Conservation (phyloP, 2,329 filamentous ascomycete genomes). For the Akanthomyces dipterigenus region DNA sequence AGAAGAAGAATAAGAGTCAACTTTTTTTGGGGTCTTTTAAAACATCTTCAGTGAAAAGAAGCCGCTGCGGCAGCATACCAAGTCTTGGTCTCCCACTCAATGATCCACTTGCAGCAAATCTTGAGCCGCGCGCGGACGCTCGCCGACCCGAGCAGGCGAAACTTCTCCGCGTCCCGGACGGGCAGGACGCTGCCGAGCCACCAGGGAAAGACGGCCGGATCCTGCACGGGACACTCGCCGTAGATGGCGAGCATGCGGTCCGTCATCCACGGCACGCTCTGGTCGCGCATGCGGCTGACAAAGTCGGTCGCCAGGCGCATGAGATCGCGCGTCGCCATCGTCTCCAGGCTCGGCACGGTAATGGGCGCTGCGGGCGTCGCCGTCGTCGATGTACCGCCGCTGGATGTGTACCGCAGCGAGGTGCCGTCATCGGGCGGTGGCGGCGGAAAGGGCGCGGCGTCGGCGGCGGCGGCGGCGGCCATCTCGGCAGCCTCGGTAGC, state of each 20-base stretch:
- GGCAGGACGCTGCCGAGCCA: conserved; percentile 84
- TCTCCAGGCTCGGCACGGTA: conserved; percentile 17
- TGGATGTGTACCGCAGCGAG: not conserved
- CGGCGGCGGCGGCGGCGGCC: conserved; percentile 10
- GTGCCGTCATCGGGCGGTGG: not conserved
- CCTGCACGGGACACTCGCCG: conserved; percentile 62
- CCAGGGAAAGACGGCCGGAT: conserved; percentile 75
- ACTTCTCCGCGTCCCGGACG: conserved; percentile 71
- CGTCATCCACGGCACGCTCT: conserved; percentile 69
- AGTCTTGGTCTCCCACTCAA: conserved; percentile 60
- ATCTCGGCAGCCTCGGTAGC: conserved; percentile 62
- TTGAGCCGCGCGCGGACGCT: conserved; percentile 78
- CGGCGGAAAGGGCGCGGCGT: not conserved
- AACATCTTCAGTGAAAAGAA: not conserved
- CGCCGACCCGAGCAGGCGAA: conserved; percentile 62
- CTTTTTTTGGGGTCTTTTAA: not conserved
- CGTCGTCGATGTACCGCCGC: not conserved
- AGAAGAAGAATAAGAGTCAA: not conserved
- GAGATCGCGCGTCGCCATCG: conserved; percentile 63
- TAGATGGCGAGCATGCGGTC: conserved; percentile 66
- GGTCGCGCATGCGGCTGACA: conserved; percentile 58
- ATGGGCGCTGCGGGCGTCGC: not conserved
- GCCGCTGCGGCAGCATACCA: conserved; percentile 51
- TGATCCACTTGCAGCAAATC: conserved; percentile 73
- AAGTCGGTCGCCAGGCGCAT: conserved; percentile 61